Base-by-base conservation (phyloP, 352 stramenopile species). In the Aphanomyces astaci region DNA sequence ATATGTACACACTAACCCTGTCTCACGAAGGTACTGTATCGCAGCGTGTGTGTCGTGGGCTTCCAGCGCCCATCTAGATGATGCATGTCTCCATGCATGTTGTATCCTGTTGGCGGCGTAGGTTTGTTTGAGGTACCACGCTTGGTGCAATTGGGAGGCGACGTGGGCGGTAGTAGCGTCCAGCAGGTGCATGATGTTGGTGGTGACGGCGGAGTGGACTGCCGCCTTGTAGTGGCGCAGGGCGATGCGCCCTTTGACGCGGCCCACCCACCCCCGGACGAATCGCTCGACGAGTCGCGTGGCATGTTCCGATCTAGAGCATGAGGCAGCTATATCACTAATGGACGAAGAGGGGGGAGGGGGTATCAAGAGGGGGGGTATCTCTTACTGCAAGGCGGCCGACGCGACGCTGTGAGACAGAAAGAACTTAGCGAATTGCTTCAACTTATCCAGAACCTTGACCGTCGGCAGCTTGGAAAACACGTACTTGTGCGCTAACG, bases 371-470 rank as follows among this genome's bases (percentile, higher is more conserved):
- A n/a, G 48, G 28, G 30, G 22, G 5, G 51, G 13, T n/a, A 59
- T 30, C 4, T 19, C 27, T 25, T 53, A 25, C 13, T 9, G 30
- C 51, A 39, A 19, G 30, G 19, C 51, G 51, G 25, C 19, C 25
- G 25, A 28, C 51, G 4, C 33, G 22, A 1, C 9, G 24, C 24
- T 25, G 25, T 5, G 24, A 7, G 51, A 59, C 7, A 43, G n/a
- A n/a, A 59, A 59, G 0, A 59, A 10, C n/a, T 59, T 59, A 25
- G 51, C 51, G 30, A 59, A 59, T 25, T 59, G 30, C 33, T 59
- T 32, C 22, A 59, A 25, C 51, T 59, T 59, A 25, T 59, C 51
- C 5, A 59, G 51, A 32, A 59, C 17, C 5, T 32, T 32, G 51
- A 59, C 4, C 51, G 51, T 24, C 30, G 51, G 51, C 22, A 59